These are phyloP conservation scores for Monascus purpureus DNA, from an alignment of 495 filamentous ascomycete genomes.

Conservation along the genomic window DNA sequence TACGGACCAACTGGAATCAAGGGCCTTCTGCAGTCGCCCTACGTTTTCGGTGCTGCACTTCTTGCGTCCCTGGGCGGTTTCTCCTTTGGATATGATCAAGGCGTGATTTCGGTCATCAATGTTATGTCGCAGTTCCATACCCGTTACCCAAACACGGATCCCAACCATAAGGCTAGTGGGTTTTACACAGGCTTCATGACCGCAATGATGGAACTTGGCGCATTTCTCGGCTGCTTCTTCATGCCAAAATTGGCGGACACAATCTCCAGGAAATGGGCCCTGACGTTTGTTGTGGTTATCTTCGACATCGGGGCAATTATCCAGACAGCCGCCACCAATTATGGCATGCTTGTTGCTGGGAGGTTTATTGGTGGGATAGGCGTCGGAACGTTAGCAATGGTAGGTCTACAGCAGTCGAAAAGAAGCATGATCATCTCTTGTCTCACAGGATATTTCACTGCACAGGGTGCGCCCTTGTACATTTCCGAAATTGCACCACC, in stretches of 20 bases:
- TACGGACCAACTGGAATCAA: too few species aligned
- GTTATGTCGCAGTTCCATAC: not conserved
- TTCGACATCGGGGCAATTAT: constrained; percentile 54
- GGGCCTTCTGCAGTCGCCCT: too few species aligned
- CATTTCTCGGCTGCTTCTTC: constrained; percentile 46
- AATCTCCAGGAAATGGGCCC: constrained; percentile 45
- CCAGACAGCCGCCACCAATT: constrained; percentile 42
- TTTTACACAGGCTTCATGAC: not conserved
- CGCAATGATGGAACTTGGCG: constrained; percentile 29
- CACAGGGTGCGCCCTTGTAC: constrained; percentile 60
- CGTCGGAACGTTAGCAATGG: constrained; percentile 60
- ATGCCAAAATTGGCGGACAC: constrained; percentile 54
- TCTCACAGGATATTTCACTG: too few species aligned
- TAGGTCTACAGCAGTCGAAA: too few species aligned
- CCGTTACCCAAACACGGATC: not conserved
- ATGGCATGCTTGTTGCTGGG: constrained; percentile 50
- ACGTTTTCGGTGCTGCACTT: too few species aligned
- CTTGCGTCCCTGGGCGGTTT: too few species aligned
- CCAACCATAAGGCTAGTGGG: not conserved
- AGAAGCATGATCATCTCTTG: too few species aligned
- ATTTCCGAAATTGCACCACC: constrained; percentile 62
- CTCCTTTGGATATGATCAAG: too few species aligned
- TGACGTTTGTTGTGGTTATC: constrained; percentile 47
- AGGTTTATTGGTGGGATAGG: constrained; percentile 55
- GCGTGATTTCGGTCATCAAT: not conserved